These are phyloP conservation scores for Chaetomium strumarium DNA, from an alignment of 2,329 filamentous ascomycete species.

Conservation along the genomic window DNA sequence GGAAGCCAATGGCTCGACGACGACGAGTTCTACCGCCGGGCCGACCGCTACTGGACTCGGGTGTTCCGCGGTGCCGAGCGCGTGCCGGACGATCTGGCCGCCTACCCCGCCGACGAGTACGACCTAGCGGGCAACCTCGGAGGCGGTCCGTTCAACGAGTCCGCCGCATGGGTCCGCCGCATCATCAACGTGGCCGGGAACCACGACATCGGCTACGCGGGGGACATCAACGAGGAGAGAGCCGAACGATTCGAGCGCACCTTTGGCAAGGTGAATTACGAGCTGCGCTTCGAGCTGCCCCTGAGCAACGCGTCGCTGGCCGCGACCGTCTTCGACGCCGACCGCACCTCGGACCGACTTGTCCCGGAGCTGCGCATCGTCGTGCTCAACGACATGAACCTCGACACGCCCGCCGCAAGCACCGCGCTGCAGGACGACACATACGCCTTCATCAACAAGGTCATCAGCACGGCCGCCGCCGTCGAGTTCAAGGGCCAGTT, in stretches of 20 bases:
- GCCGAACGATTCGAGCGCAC: constrained; percentile 74
- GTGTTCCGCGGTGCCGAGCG: constrained; percentile 66
- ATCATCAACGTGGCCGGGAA: constrained; percentile 92
- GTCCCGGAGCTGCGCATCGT: constrained; percentile 72
- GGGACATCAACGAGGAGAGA: constrained; percentile 73
- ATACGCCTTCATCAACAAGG: constrained; percentile 67
- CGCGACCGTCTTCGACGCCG: constrained; percentile 37
- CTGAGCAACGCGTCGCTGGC: constrained; percentile 34
- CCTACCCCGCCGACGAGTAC: constrained; percentile 44
- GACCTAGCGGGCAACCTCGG: constrained; percentile 46
- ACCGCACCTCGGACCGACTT: constrained; percentile 40
- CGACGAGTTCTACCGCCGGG: constrained; percentile 71
- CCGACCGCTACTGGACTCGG: constrained; percentile 70
- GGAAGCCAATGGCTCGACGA: constrained; percentile 94
- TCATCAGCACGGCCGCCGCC: constrained; percentile 57
- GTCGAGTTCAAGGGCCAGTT: constrained; percentile 61
- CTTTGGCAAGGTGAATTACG: constrained; percentile 89
- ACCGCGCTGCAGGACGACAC: constrained; percentile 65
- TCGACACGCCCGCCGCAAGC: constrained; percentile 74
- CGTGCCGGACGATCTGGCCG: constrained; percentile 52
- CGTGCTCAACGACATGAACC: constrained; percentile 86
- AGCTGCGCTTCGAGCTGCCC: constrained; percentile 65
- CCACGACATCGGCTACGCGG: constrained; percentile 94
- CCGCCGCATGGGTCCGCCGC: constrained; percentile 60
- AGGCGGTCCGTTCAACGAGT: constrained; percentile 39